Evolutionary conservation across 768 basidiomycete genomes (phyloP), one percentile per base, ranked within the genome.

Genomic region (Cystobasidium tubakii): DNA sequence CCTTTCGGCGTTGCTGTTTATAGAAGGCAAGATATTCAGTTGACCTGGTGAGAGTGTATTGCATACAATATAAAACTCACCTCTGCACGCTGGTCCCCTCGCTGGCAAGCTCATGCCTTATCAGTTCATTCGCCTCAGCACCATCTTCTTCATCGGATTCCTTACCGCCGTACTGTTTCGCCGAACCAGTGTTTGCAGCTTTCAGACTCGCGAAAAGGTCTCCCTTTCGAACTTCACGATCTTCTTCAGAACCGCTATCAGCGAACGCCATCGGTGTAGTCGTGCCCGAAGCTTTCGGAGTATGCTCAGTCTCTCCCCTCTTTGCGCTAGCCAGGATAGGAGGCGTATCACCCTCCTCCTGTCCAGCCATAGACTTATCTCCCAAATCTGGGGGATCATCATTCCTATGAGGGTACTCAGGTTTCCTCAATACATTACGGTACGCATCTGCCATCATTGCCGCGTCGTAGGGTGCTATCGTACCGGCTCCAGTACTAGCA

Each of bases 361-460:
- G 6, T 4, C 21, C 13, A 29, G 13, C 23, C 23, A 25, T 60
- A 25, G 57, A 60, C 29, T 27, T 29, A 60, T 60, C 27, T 15
- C 57, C 57, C 15, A 25, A 60, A 60, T 29, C 66, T 7, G 23
- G 17, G 23, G 39, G 10, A 17, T 54, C 27, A 36, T 46, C 34
- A 42, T 42, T 46, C 21, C 39, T 34, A 65, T 33, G 25, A 10
- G 62, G 66, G 63, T 93, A 94, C 79, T 91, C 91, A 12, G 92
- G 92, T 80, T 92, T 92, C 80, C 92, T 85, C 79, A 95, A 83
- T 76, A 89, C 90, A 80, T 89, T 87, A 78, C 92, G 85, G 82
- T 94, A 95, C 6, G 92, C 92, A 83, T 91, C 88, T 46, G 92
- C 91, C 87, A 94, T 90, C 80, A 92, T 90, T 44, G 90, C 90